Evolutionary conservation across 169 alveolate species (phyloP).

Genomic region (Plasmodium billcollinsi): DNA sequence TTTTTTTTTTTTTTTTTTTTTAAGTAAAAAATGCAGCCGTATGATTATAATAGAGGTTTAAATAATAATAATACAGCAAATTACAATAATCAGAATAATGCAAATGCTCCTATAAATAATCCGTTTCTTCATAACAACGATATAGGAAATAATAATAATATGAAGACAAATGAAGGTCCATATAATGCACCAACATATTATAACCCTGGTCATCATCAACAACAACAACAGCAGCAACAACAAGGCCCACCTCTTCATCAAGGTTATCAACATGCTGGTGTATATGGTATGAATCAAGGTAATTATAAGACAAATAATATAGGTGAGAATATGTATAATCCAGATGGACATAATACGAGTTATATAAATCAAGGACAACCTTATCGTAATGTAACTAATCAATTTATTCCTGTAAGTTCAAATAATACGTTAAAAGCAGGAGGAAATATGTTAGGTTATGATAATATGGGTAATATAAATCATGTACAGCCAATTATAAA

Average conservation of each 20-base stretch:
- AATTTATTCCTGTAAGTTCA: slow-evolving; percentile 14
- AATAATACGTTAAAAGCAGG: slow-evolving; percentile 17
- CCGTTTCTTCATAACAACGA: slow-evolving; percentile 45
- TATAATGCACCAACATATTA: slow-evolving; percentile 32
- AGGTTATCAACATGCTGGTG: not conserved
- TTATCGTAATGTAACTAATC: slow-evolving; percentile 34
- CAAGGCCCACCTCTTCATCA: not conserved
- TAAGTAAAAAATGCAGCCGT: slow-evolving; percentile 74
- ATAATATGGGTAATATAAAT: slow-evolving; percentile 38
- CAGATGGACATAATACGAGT: slow-evolving; percentile 21
- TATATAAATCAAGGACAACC: slow-evolving; percentile 42
- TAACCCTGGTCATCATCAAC: slow-evolving; percentile 1
- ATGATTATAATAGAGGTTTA: slow-evolving; percentile 52
- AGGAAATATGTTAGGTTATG: slow-evolving; percentile 50
- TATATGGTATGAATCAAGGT: slow-evolving; percentile 20
- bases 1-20: not conserved
- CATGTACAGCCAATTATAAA: slow-evolving; percentile 52
- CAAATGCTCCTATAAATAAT: slow-evolving; percentile 51
- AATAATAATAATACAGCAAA: slow-evolving; percentile 15
- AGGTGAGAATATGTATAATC: slow-evolving; percentile 42
- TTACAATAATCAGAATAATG: slow-evolving; percentile 31
- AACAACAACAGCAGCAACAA: slow-evolving; percentile 33
- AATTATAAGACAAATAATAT: slow-evolving; percentile 13
- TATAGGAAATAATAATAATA: slow-evolving; percentile 14
- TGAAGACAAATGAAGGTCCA: slow-evolving; percentile 34